phyloP scores from a whole-genome alignment of 495 filamentous ascomycete species.

The Cudoniella acicularis region DNA sequence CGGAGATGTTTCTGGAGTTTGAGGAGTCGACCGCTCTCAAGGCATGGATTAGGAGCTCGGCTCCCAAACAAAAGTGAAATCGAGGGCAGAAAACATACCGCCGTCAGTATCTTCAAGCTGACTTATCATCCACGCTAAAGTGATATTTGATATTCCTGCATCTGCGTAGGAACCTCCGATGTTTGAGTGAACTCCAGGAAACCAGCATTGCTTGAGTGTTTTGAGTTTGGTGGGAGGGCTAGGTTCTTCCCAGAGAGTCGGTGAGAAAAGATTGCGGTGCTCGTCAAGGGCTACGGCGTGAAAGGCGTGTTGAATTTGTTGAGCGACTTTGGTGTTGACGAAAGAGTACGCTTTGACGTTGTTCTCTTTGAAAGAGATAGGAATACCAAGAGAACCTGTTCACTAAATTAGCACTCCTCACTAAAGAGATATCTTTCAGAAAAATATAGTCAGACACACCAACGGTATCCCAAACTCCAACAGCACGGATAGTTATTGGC shows the following conservation, averaged over 20 bases:
- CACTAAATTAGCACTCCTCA: background rate
- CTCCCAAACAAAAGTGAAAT: too few relatives aligned
- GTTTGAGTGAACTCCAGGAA: conserved; percentile 65
- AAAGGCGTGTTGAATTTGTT: conserved; percentile 62
- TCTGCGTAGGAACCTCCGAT: conserved; percentile 50
- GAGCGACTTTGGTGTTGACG: conserved; percentile 53
- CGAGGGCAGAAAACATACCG: too few relatives aligned
- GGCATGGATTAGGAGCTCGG: too few relatives aligned
- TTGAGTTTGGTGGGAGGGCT: conserved; percentile 34
- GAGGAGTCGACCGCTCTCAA: too few relatives aligned
- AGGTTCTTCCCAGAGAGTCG: conserved; percentile 56
- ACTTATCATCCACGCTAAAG: conserved; percentile 52
- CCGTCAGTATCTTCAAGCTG: conserved; percentile 25
- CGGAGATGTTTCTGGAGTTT: too few relatives aligned
- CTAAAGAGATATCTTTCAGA: background rate
- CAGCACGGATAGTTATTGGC: conserved; percentile 29
- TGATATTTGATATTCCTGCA: conserved; percentile 58
- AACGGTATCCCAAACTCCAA: conserved; percentile 61
- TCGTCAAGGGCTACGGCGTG: conserved; percentile 75
- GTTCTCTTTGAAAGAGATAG: conserved; percentile 1
- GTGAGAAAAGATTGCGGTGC: conserved; percentile 57
- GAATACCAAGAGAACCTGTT: conserved; percentile 23
- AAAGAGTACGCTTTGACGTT: conserved; percentile 24
- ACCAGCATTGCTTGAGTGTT: conserved; percentile 69
- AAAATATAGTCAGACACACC: conserved; percentile 6